Evolutionary conservation across 331 rosid genomes (phyloP).

Genomic region (Spiraea crenata): DNA sequence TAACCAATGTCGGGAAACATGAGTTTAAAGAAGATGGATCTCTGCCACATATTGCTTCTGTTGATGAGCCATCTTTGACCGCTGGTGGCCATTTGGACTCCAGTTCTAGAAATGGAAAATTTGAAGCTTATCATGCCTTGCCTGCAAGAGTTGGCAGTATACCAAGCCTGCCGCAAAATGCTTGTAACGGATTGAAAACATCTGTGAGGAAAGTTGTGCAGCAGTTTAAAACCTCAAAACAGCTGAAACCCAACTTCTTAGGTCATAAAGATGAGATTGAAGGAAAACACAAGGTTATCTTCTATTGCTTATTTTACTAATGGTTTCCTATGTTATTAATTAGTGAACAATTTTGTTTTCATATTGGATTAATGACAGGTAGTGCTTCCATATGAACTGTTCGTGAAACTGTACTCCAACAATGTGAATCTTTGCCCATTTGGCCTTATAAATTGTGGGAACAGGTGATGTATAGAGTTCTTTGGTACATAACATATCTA

Average conservation of each 20-base stretch:
- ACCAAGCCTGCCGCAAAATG: slow-evolving; percentile 51
- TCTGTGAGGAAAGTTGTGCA: slow-evolving; percentile 71
- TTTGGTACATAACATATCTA: slow-evolving; percentile 23
- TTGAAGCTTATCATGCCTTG: slow-evolving; percentile 45
- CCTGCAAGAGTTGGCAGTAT: slow-evolving; percentile 39
- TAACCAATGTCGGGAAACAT: slow-evolving; percentile 42
- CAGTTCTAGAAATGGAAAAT: slow-evolving; percentile 36
- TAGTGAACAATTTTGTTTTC: slow-evolving; percentile 28
- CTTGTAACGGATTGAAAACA: slow-evolving; percentile 61
- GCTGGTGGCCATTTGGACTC: slow-evolving; percentile 39
- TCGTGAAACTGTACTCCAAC: slow-evolving; percentile 61
- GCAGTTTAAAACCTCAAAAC: slow-evolving; percentile 70
- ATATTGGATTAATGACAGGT: slow-evolving; percentile 45
- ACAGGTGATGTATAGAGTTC: slow-evolving; percentile 53
- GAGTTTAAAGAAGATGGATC: slow-evolving; percentile 37
- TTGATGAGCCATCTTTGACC: slow-evolving; percentile 35
- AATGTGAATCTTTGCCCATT: slow-evolving; percentile 60
- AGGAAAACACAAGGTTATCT: slow-evolving; percentile 39
- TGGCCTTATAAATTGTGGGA: slow-evolving; percentile 81
- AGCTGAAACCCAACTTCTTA: slow-evolving; percentile 33
- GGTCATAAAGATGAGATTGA: slow-evolving; percentile 48
- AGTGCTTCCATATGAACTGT: slow-evolving; percentile 65
- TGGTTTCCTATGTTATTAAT: slow-evolving; percentile 8
- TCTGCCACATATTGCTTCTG: slow-evolving; percentile 34
- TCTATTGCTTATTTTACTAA: slow-evolving; percentile 15